Conservation (phyloP, 2,329 filamentous ascomycete species). For the Fusarium caatingaense region DNA sequence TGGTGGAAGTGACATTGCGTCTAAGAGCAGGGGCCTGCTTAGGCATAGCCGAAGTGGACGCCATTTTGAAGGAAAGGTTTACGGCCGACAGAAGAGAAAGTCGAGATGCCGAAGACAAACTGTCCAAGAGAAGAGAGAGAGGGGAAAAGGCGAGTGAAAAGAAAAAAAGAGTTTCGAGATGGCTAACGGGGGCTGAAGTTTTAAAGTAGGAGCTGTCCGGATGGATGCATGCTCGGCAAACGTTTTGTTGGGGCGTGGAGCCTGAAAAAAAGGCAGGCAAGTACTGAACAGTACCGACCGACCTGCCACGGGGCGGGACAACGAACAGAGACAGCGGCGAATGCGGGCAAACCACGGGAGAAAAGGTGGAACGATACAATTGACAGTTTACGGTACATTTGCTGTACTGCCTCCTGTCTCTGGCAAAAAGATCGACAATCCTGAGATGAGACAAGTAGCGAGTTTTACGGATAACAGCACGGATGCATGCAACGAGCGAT, state of each 20-base stretch:
- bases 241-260: constrained; percentile 48
- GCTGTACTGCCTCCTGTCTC: constrained; percentile 22
- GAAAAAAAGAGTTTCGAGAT: not conserved
- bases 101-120: constrained; percentile 28
- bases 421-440: constrained; percentile 34
- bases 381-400: not conserved
- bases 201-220: constrained; percentile 26
- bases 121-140: constrained; percentile 13
- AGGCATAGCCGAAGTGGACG: constrained; percentile 58
- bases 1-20: constrained; percentile 61
- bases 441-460: constrained; percentile 11
- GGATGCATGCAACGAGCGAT: constrained; percentile 2
- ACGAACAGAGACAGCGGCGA: constrained; percentile 30
- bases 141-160: constrained; percentile 8
- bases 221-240: constrained; percentile 39
- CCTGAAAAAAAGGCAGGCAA: constrained; percentile 27
- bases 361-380: constrained; percentile 32
- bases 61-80: constrained; percentile 54
- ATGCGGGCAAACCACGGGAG: constrained; percentile 1
- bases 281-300: constrained; percentile 11
- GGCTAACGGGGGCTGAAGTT: constrained; percentile 36
- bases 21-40: constrained; percentile 58
- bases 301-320: constrained; percentile 19
- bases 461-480: not conserved
- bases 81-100: constrained; percentile 42